Percentiles rank a stretch among this genome's conserved stretches.
Evolutionary conservation across 371 early-diverging fungal genomes (phyloP).

Genomic region (Cladochytrium tenue): DNA sequence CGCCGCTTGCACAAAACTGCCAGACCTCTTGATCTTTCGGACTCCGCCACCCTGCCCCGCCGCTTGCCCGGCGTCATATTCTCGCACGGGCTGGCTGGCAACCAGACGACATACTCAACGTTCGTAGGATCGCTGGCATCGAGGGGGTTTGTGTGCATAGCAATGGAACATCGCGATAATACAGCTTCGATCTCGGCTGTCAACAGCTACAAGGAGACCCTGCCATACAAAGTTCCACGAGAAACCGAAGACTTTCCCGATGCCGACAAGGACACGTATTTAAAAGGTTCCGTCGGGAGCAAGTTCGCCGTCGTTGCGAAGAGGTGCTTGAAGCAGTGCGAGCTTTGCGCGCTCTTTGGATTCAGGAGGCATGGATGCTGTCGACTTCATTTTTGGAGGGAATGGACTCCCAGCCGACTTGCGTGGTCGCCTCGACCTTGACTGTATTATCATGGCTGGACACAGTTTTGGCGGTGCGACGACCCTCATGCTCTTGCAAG

Average conservation of each 20-base stretch:
- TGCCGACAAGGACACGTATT: background rate
- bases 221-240: constrained; percentile 1
- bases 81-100: constrained; percentile 23
- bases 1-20: too few species aligned
- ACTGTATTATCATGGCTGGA: constrained; percentile 49
- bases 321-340: background rate
- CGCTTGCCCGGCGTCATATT: constrained; percentile 11
- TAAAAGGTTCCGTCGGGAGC: background rate
- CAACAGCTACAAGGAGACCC: constrained; percentile 12
- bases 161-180: constrained; percentile 60
- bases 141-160: constrained; percentile 50
- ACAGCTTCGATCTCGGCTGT: constrained; percentile 37
- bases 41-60: background rate
- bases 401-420: constrained; percentile 14
- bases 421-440: constrained; percentile 42
- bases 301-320: background rate
- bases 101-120: constrained; percentile 17
- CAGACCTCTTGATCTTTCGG: background rate
- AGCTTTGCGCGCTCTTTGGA: background rate
- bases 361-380: background rate
- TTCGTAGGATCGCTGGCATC: constrained; percentile 10
- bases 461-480: constrained; percentile 68
- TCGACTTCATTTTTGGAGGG: background rate
- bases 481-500: constrained; percentile 8
- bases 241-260: too few species aligned